Conservation (phyloP, 306 rosid species). For the Dryas drummondii region DNA sequence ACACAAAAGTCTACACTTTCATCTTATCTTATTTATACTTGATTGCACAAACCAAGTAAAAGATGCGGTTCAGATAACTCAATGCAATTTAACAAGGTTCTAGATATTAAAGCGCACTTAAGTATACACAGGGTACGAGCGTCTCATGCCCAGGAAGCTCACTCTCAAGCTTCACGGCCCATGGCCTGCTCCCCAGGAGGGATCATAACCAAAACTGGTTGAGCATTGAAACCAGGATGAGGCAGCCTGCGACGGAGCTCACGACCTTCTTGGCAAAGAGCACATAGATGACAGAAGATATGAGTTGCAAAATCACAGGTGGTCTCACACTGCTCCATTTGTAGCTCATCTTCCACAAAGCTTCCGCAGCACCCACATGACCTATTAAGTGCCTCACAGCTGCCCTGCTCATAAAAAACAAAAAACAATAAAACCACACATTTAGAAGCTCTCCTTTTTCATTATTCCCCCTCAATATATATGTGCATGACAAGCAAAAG, state of each 20-base stretch:
- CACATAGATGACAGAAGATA: slow-evolving; percentile 76
- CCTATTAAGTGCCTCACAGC: slow-evolving; percentile 63
- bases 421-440: not conserved
- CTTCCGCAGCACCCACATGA: slow-evolving; percentile 88
- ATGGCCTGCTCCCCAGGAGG: slow-evolving; percentile 86
- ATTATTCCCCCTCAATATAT: not conserved
- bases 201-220: slow-evolving; percentile 72
- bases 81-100: slow-evolving; percentile 3
- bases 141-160: slow-evolving; percentile 3
- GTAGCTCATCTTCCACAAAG: slow-evolving; percentile 59
- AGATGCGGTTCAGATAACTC: slow-evolving; percentile 6
- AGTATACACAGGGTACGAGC: slow-evolving; percentile 20
- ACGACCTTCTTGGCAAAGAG: slow-evolving; percentile 97
- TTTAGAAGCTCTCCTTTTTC: not conserved
- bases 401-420: slow-evolving; percentile 59
- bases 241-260: slow-evolving; percentile 87
- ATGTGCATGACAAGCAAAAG: not conserved
- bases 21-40: slow-evolving; percentile 15
- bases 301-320: slow-evolving; percentile 82
- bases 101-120: slow-evolving; percentile 1
- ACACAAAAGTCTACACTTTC: slow-evolving; percentile 9
- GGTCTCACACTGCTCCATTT: slow-evolving; percentile 74
- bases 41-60: not conserved
- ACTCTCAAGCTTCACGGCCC: slow-evolving; percentile 65
- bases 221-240: slow-evolving; percentile 89